Evolutionary conservation across 208 protist species (phyloP).

Genomic region (Trypanosoma brucei): DNA sequence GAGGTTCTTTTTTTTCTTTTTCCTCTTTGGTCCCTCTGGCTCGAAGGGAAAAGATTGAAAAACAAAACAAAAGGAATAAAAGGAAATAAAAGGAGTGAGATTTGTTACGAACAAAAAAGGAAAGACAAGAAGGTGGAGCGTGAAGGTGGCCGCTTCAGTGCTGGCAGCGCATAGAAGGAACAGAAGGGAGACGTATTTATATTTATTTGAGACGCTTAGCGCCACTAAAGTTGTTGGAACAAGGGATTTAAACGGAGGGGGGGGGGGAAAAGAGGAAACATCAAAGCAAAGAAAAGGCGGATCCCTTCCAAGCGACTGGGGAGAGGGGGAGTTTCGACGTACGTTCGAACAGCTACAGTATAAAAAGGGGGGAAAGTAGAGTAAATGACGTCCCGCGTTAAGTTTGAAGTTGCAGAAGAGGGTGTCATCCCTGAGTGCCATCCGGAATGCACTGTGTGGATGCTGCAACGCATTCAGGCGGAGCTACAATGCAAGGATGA

Average conservation of each 20-base stretch:
- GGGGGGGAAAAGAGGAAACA: too few species aligned
- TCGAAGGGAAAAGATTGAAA: constrained; percentile 1
- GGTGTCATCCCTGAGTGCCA: constrained; percentile 55
- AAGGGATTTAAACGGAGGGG: too few species aligned
- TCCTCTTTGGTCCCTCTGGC: constrained; percentile 6
- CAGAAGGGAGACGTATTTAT: neutral
- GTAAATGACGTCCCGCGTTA: constrained; percentile 2
- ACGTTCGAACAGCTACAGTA: too few species aligned
- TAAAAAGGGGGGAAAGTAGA: neutral
- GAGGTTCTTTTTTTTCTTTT: neutral
- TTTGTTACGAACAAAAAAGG: constrained; percentile 1
- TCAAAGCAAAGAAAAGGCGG: too few species aligned
- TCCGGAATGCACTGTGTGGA: constrained; percentile 75
- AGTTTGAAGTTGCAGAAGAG: constrained; percentile 12
- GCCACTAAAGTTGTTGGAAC: too few species aligned
- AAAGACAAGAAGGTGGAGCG: constrained; percentile 3
- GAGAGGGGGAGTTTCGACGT: too few species aligned
- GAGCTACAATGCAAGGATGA: constrained; percentile 42
- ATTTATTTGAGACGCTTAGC: too few species aligned
- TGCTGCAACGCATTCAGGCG: constrained; percentile 55
- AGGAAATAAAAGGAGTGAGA: constrained; percentile 7
- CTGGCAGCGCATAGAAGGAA: neutral
- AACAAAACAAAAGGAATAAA: constrained; percentile 11
- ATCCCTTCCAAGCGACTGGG: too few species aligned
- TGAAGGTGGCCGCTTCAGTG: neutral